Conservation (phyloP, 1,284 basidiomycete species). For the Apiotrichum porosum region DNA sequence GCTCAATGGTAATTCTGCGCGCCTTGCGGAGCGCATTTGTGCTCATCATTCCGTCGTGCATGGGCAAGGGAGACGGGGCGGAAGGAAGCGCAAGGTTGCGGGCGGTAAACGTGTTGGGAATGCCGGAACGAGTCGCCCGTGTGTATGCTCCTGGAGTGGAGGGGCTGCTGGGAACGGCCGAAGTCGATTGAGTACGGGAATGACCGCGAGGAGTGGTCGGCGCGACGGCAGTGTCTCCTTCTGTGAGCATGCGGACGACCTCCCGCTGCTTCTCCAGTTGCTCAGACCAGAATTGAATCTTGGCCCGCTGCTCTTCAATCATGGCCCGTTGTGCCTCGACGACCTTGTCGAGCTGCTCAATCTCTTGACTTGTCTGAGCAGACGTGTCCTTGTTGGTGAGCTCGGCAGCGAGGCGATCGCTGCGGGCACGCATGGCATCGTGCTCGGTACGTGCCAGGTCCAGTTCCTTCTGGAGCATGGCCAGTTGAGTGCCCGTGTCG, state of each 20-base stretch:
- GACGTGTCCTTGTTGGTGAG: neutral
- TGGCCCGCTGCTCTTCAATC: constrained; percentile 42
- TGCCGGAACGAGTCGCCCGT: neutral
- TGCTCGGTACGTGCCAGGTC: constrained; percentile 1
- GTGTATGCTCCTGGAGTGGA: no score
- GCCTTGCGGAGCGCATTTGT: constrained; percentile 24
- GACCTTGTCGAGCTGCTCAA: constrained; percentile 42
- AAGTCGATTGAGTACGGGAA: neutral
- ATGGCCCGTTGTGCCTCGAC: constrained; percentile 40
- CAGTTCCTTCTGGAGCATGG: neutral
- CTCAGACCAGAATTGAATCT: constrained; percentile 44
- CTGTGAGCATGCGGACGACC: constrained; percentile 36
- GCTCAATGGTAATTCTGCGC: constrained; percentile 45
- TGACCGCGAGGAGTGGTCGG: neutral
- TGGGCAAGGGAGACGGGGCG: constrained; percentile 37
- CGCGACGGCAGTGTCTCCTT: neutral
- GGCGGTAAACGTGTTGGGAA: neutral
- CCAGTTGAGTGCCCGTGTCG: no score
- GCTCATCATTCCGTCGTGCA: constrained; percentile 33
- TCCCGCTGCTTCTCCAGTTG: constrained; percentile 43
- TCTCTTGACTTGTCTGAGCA: constrained; percentile 21
- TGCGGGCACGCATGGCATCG: constrained; percentile 1
- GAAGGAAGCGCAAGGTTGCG: constrained; percentile 19
- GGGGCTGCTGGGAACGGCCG: neutral
- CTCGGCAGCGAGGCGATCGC: constrained; percentile 11